phyloP scores from a whole-genome alignment of 1,139 yeast species.

The Geotrichum europaeum region DNA sequence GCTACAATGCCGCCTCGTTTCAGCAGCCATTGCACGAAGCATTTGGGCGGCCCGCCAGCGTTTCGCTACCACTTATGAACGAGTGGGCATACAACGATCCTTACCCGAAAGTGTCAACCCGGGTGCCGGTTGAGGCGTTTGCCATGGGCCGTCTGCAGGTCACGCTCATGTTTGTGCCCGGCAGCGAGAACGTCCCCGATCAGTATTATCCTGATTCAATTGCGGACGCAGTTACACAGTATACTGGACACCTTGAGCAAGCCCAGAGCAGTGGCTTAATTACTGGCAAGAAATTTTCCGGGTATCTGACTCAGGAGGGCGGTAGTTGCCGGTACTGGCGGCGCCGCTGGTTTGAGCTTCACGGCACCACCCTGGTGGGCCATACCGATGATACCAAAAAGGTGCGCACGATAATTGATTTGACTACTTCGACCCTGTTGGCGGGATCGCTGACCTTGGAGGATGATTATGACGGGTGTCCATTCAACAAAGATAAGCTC shows the following conservation, averaged over 20 bases:
- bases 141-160: conserved; percentile 38
- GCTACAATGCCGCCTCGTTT: neutral
- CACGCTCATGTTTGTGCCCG: conserved; percentile 64
- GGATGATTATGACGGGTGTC: conserved; percentile 31
- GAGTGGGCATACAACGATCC: conserved; percentile 55
- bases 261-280: conserved; percentile 14
- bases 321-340: conserved; percentile 69
- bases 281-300: conserved; percentile 33
- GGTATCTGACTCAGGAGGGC: conserved; percentile 69
- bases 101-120: neutral
- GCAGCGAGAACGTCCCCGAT: neutral
- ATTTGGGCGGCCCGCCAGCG: conserved; percentile 49
- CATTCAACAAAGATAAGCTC: conserved; percentile 33
- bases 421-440: conserved; percentile 24
- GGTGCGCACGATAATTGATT: conserved; percentile 59
- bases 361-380: conserved; percentile 54
- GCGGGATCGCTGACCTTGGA: neutral
- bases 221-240: conserved; percentile 18
- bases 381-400: conserved; percentile 60
- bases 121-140: neutral
- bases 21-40: conserved; percentile 36
- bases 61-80: conserved; percentile 60
- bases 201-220: neutral
- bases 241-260: conserved; percentile 47
- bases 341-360: conserved; percentile 56